Evolutionary conservation across 2,329 filamentous ascomycete genomes (phyloP), one percentile per base, ranked within the genome.

Genomic region (Ophiostoma pallidulum): DNA sequence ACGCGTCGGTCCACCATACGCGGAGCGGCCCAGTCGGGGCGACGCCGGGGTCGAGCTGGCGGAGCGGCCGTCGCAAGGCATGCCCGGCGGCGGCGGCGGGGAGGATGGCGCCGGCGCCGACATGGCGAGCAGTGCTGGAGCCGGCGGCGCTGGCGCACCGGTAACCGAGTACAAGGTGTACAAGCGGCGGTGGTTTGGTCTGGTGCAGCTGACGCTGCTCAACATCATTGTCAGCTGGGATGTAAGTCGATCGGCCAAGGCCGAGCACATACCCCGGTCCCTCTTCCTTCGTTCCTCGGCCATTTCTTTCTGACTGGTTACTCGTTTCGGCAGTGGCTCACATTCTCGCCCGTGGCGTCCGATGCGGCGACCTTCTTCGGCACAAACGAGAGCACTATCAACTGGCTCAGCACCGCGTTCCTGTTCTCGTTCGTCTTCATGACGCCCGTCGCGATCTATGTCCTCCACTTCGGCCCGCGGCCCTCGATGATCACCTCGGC

Each of bases 181-280:
- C 63, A 91, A 85, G 66, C 77, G 88, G 59, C 77, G 92, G 38
- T 98, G 88, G 81, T 86, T 95, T 62, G 92, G 92, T 1, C 70
- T 98, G 44, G 67, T 77, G 19, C 86, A 95, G 65, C 67, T 97
- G 60, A 84, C 89, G 7, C 66, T 97, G 58, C 71, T 97, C 66
- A 98, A 97, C 62, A 83, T 96, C 48, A 79, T 97, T 51, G 84
- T 95, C 36, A 94, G 86, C 60, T 97, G 91, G 91, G 88, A 94
- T 77, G 87, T 92, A 75, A 73, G 87, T 81, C 31, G 35, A 41
- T 38, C 9, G 45, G 31, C n/a, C n/a, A n/a, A n/a, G n/a, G n/a
- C n/a, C n/a, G n/a, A n/a, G n/a, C n/a, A n/a, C n/a, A n/a, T n/a
- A n/a, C n/a, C n/a, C n/a, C n/a, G n/a, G n/a, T n/a, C n/a, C n/a